These are phyloP conservation scores for Phlyctochytrium bullatum DNA, from an alignment of 192 early-diverging fungal species.

Conservation along the genomic window DNA sequence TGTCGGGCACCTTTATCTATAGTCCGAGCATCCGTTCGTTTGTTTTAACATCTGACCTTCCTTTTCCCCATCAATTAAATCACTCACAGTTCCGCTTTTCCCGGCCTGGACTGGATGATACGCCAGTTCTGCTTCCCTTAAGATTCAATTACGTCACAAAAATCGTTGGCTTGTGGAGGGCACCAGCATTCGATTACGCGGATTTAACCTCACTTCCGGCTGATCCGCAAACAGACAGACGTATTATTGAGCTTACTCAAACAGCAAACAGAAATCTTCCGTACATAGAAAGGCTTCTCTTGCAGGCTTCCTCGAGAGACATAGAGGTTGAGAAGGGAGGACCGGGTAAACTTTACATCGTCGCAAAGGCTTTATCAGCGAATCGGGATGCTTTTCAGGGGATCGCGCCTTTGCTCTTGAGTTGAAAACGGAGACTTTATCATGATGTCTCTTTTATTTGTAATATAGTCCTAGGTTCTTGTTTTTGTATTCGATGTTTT, in stretches of 20 bases:
- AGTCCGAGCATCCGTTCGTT: no score
- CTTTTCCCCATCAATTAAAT: background rate
- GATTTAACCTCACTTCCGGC: background rate
- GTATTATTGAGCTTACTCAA: background rate
- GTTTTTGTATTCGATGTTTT: background rate
- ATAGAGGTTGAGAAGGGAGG: background rate
- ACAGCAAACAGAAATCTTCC: background rate
- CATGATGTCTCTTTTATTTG: no score
- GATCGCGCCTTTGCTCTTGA: no score
- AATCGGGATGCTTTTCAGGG: no score
- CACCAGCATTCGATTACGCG: background rate
- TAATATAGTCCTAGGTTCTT: no score
- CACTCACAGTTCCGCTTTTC: background rate
- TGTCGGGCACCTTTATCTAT: no score
- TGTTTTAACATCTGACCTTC: no score
- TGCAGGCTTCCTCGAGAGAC: background rate
- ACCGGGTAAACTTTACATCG: background rate
- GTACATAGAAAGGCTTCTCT: background rate
- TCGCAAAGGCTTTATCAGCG: background rate
- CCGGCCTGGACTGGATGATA: background rate
- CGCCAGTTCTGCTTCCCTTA: background rate
- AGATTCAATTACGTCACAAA: background rate
- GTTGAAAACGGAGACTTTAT: no score
- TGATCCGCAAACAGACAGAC: background rate
- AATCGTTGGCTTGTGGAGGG: background rate